Evolutionary conservation across 305 asterid genomes (phyloP), one percentile per base, ranked within the genome.

Genomic region (Fraxinus sp.): DNA sequence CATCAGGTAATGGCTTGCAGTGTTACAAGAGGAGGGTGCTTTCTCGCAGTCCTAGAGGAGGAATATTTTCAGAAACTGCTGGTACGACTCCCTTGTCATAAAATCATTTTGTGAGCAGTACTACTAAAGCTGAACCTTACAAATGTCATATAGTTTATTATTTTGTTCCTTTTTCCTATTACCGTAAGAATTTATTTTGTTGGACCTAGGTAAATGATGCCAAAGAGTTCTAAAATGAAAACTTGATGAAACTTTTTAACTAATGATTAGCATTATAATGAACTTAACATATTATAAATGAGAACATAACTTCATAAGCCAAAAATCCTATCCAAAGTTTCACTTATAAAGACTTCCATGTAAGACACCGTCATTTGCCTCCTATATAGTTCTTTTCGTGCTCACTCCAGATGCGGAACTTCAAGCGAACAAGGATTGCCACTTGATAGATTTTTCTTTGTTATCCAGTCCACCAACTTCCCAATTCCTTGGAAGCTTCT

Each of bases 1-100:
- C 98, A 52, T 91, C 95, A 16, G 94, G 95, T 32, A 91, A 91
- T 77, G 93, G 93, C 81, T 78, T 91, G 89, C 88, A 91, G 84
- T 90, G 92, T 84, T 96, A 13, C 59, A 49, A 49, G 90, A 91
- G 59, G 80, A 81, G 73, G 83, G 84, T 68, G 74, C 81, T 87
- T 84, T 82, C 92, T 66, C 84, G 80, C 84, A 78, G 84, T 86
- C 83, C 84, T 62, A 83, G 82, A 78, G 89, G 74, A 79, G 88
- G 83, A 44, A 10, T 44, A 44, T 8, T 44, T 87, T 83, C 92
- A 46, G 80, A 68, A 72, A 49, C 74, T 80, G 80, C 89, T 77
- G 96, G 97, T 93, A 90, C 72, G 82, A 26, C 71, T 64, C 52
- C 35, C 28, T 33, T 24, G 78, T 74, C 52, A 32, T 74, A 24